Conservation (phyloP, 1,139 yeast species). For the Blastobotrys buckinghamii region DNA sequence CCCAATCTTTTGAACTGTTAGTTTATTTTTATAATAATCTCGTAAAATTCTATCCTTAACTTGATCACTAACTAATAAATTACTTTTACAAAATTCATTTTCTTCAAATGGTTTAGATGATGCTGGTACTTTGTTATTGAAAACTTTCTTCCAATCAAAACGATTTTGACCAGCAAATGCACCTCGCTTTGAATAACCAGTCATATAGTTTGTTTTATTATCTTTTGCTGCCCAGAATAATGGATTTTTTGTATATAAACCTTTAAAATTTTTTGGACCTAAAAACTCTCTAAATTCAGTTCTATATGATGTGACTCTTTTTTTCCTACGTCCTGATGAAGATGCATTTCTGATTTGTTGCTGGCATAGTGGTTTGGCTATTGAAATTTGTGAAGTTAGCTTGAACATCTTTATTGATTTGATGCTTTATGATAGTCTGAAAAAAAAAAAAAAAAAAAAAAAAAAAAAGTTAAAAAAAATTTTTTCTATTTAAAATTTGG, state of each 20-base stretch:
- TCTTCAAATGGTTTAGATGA: slow-evolving; percentile 60
- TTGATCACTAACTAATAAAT: slow-evolving; percentile 50
- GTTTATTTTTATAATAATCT: slow-evolving; percentile 46
- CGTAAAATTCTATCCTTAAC: slow-evolving; percentile 55
- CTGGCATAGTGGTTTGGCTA: slow-evolving; percentile 5
- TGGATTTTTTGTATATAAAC: slow-evolving; percentile 74
- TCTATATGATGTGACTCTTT: slow-evolving; percentile 29
- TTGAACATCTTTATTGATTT: not conserved
- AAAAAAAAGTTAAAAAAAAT: not conserved
- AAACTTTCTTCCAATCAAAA: slow-evolving; percentile 22
- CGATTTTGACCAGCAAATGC: not conserved
- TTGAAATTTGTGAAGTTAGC: not conserved
- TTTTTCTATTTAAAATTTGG: not conserved
- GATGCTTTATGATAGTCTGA: not conserved
- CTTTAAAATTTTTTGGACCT: slow-evolving; percentile 80
- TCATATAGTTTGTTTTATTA: slow-evolving; percentile 69
- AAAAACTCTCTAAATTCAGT: slow-evolving; percentile 48
- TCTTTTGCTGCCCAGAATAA: slow-evolving; percentile 67
- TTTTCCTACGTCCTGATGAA: slow-evolving; percentile 12
- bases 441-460: not conserved
- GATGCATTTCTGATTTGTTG: slow-evolving; percentile 15
- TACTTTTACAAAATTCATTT: slow-evolving; percentile 66
- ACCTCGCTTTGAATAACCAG: slow-evolving; percentile 41
- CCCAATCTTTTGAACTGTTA: slow-evolving; percentile 69
- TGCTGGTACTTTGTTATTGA: slow-evolving; percentile 11